These are phyloP conservation scores for Physaria fendleri DNA, from an alignment of 345 rosid species.

Conservation along the genomic window DNA sequence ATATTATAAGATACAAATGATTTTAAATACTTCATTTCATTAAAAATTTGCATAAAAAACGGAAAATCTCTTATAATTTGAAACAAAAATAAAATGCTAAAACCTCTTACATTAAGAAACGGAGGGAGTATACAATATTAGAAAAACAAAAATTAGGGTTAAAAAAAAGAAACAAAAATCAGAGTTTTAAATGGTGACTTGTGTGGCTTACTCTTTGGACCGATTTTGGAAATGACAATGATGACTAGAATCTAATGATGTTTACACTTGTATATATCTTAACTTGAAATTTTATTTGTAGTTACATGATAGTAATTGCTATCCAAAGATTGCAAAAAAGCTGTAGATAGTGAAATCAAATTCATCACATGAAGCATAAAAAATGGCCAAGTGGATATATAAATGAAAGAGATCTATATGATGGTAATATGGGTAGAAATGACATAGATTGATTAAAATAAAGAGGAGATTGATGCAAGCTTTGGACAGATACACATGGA, in stretches of 20 bases:
- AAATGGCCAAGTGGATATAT: neutral
- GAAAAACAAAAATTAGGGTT: too few relatives aligned
- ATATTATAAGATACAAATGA: too few relatives aligned
- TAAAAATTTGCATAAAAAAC: too few relatives aligned
- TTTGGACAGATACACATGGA: constrained; percentile 19
- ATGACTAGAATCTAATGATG: neutral
- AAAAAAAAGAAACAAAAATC: too few relatives aligned
- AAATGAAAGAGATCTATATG: neutral
- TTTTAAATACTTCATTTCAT: too few relatives aligned
- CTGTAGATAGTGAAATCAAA: neutral
- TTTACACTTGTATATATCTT: neutral
- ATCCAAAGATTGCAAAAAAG: constrained; percentile 4
- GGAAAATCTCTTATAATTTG: too few relatives aligned
- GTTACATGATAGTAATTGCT: neutral
- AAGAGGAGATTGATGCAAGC: neutral
- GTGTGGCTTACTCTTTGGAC: too few relatives aligned
- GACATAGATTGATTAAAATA: constrained; percentile 13
- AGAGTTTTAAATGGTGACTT: too few relatives aligned
- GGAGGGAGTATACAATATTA: too few relatives aligned
- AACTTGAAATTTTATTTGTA: neutral
- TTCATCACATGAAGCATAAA: neutral
- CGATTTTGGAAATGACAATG: neutral
- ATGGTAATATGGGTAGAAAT: constrained; percentile 3
- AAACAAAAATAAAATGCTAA: too few relatives aligned
- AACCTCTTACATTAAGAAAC: too few relatives aligned